Evolutionary conservation across 768 basidiomycete genomes (phyloP), one percentile per base, ranked within the genome.

Genomic region (Amanita molliuscula): DNA sequence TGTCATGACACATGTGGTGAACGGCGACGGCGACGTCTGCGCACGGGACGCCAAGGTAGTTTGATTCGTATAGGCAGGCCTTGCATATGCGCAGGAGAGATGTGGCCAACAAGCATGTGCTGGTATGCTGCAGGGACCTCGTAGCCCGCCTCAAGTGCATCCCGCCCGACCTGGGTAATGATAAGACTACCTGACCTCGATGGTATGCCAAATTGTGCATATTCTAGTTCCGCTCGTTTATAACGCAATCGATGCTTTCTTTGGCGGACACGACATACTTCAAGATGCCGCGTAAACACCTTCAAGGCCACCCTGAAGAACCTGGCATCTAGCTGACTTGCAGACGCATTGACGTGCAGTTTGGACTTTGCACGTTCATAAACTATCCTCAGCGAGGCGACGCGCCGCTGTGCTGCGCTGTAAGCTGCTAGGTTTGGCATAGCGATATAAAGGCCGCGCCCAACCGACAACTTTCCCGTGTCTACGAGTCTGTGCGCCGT

Each of bases 281-380:
- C 18, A 15, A 59, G 41, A 7, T 40, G 47, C 4, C 55, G 51
- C 15, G 63, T 58, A 33, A 74, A 70, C 41, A 82, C 63, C 8
- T 66, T 61, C 10, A 87, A 63, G 7, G 77, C 67, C 1, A 79
- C 78, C 48, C 84, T 84, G 65, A 81, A 86, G 59, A 85, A 85
- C 40, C 75, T 70, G n/a, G 73, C 75, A 55, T 88, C 85, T 0
- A 77, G 75, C 21, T 53, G 18, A 20, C 53, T 6, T 75, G 76
- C 31, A 3, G 56, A 47, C 68, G 57, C 31, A 67, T 50, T 23
- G 58, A 49, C 2, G 40, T 38, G 55, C 54, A 44, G 48, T 53
- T 53, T 21, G 52, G 18, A 21, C 40, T 13, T 35, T 25, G 49
- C 47, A 41, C 34, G 34, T 49, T 35, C 29, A 47, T 33, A 50